Base-by-base conservation (phyloP, 2,329 filamentous ascomycete species). In the Fusarium tjaetaba region DNA sequence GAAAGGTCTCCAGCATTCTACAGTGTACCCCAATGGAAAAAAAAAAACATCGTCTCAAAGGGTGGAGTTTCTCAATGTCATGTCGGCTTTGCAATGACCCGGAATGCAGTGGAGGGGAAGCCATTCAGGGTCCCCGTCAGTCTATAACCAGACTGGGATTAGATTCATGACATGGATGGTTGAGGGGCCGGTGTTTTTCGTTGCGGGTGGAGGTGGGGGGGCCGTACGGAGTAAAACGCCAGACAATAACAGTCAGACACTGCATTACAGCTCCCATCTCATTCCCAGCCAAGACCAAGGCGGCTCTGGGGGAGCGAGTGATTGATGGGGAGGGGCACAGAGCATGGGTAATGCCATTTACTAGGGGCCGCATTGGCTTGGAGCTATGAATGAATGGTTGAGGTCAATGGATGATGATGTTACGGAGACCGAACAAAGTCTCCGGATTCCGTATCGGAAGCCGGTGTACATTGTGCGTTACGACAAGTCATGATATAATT, bases 1-100 rank as follows among this genome's bases (percentile, higher is more conserved):
- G 1, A 34, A 18, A 24, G 30, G 30, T 32, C 20, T 56, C 58
- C 28, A 56, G 49, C 38, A 51, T 45, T 39, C 43, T 61, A 41
- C 16, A 67, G 45, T 60, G 65, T 56, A 45, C 76, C 76, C 76
- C 76, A 78, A 78, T 72, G 72, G 68, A 73, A 78, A 56, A 56
- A 73, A 78, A 56, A 56, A 78, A 56, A 32, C 26, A 48, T 53
- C 36, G 15, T 65, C 22, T 14, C 39, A 53, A 48, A 42, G 30
- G 34, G 51, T 55, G 51, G 34, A 55, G 34, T 55, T 55, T 55
- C 51, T 55, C 51, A 55, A 55, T 55, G 30, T 66, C 61, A 20
- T 43, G 24, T 70, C 59, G 59, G 67, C 46, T 59, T 53, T 70
- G 52, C 28, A 53, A 70, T 65, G 46, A 42, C 65, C 67, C 59